Conservation (phyloP, 805 yeast species). For the Wickerhamomyces alni region DNA sequence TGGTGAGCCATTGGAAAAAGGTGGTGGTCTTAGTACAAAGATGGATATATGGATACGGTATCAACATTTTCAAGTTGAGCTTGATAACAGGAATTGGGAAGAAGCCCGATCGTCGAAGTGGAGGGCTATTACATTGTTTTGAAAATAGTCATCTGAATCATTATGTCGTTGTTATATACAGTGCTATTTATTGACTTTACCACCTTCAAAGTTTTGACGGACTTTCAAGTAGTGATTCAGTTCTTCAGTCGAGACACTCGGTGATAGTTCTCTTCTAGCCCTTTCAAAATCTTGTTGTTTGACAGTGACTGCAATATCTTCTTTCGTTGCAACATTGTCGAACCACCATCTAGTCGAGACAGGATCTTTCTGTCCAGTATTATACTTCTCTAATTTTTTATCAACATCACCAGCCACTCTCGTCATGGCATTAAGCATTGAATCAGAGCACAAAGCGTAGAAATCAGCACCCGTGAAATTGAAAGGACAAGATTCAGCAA, state of each 20-base stretch:
- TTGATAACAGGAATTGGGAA: slow-evolving; percentile 31
- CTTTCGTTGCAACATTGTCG: slow-evolving; percentile 64
- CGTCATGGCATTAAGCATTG: slow-evolving; percentile 95
- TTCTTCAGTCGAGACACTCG: slow-evolving; percentile 87
- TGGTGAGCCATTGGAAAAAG: slow-evolving; percentile 37
- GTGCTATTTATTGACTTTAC: slow-evolving; percentile 15
- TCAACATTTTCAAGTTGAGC: slow-evolving; percentile 29
- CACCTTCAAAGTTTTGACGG: slow-evolving; percentile 79
- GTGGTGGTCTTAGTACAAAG: slow-evolving; percentile 30
- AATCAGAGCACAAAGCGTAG: slow-evolving; percentile 92
- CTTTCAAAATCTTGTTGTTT: slow-evolving; percentile 67
- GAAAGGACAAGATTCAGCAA: slow-evolving; percentile 74
- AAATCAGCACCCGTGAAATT: slow-evolving; percentile 98
- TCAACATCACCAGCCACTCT: slow-evolving; percentile 79
- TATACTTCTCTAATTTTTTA: slow-evolving; percentile 47
- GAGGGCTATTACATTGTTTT: slow-evolving; percentile 22
- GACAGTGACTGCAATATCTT: slow-evolving; percentile 67
- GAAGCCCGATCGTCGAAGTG: slow-evolving; percentile 24
- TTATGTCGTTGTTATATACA: too few relatives aligned
- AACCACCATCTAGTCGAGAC: slow-evolving; percentile 86
- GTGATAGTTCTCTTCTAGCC: slow-evolving; percentile 65
- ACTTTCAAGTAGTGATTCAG: slow-evolving; percentile 73
- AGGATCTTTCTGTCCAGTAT: slow-evolving; percentile 34
- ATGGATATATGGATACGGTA: slow-evolving; percentile 37
- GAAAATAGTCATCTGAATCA: too few relatives aligned